Evolutionary conservation across 257 asterid species (phyloP).

Genomic region (Lithospermum erythrorhizon): DNA sequence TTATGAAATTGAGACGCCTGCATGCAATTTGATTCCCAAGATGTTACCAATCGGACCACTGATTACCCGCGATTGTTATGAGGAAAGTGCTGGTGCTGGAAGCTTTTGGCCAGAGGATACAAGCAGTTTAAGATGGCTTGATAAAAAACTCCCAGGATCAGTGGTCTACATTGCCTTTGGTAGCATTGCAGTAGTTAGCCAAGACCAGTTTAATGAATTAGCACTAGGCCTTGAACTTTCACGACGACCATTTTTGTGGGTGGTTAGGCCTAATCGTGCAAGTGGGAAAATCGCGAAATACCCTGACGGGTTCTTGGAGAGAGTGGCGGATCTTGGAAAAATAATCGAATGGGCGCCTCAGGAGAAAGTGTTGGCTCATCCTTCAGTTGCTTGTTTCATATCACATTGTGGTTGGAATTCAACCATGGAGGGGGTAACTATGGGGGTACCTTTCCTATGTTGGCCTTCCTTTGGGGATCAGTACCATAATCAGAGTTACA

Average conservation of each 20-base stretch:
- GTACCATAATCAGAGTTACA: constrained; percentile 38
- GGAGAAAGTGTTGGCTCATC: constrained; percentile 41
- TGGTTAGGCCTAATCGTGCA: constrained; percentile 16
- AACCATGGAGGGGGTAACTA: constrained; percentile 32
- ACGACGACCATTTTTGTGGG: constrained; percentile 30
- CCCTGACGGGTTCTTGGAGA: too few relatives aligned
- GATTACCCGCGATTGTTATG: constrained; percentile 14
- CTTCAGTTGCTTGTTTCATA: constrained; percentile 43
- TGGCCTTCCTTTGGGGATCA: constrained; percentile 62
- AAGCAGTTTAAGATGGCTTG: constrained; percentile 31
- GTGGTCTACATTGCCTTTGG: constrained; percentile 39
- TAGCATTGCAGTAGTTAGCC: constrained; percentile 16
- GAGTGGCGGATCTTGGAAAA: too few relatives aligned
- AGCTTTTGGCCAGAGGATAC: constrained; percentile 32
- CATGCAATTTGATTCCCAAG: constrained; percentile 25
- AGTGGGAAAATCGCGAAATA: background rate
- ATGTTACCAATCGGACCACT: constrained; percentile 33
- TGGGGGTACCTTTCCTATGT: constrained; percentile 47
- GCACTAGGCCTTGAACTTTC: constrained; percentile 34
- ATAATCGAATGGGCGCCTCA: constrained; percentile 68
- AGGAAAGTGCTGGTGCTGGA: constrained; percentile 21
- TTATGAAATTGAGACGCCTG: constrained; percentile 28
- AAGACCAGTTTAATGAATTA: constrained; percentile 27
- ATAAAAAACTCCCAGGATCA: constrained; percentile 25
- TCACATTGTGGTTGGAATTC: constrained; percentile 86